Conservation (phyloP, 225 moss, liverwort and hornwort species). For the Polytrichum commune region DNA sequence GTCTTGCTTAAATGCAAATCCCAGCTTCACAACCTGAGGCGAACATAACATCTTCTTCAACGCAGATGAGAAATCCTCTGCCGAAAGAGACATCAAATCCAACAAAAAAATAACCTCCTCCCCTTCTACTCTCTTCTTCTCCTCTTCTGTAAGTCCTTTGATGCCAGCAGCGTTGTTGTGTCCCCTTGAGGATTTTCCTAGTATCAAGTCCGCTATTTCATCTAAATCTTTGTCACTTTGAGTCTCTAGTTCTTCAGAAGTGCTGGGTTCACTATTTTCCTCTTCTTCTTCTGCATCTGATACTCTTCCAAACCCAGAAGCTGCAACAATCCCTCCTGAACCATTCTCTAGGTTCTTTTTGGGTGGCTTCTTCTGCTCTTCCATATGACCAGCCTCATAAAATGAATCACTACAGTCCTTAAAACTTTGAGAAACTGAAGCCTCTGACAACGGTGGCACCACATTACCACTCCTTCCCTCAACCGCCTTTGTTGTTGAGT, state of each 20-base stretch:
- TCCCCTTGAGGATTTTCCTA: slow-evolving; percentile 12
- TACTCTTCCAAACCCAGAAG: not conserved
- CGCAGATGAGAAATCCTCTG: slow-evolving; percentile 46
- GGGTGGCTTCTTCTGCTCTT: not conserved
- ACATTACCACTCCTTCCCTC: not conserved
- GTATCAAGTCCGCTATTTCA: slow-evolving; percentile 18
- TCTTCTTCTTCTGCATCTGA: slow-evolving; percentile 12
- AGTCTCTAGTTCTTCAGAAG: slow-evolving; percentile 46
- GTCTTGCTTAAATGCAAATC: slow-evolving; percentile 92
- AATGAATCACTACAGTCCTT: no score
- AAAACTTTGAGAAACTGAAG: not conserved
- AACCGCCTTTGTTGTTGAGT: not conserved
- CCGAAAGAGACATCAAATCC: slow-evolving; percentile 73
- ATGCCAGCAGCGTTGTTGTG: slow-evolving; percentile 9
- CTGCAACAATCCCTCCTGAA: not conserved
- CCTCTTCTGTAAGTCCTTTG: slow-evolving; percentile 33
- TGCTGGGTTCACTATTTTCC: slow-evolving; percentile 24
- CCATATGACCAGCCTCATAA: slow-evolving; percentile 1
- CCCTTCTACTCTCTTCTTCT: slow-evolving; percentile 28
- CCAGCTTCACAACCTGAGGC: slow-evolving; percentile 72
- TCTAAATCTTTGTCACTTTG: slow-evolving; percentile 12
- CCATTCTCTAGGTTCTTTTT: not conserved
- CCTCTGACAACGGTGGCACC: not conserved
- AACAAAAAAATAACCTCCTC: slow-evolving; percentile 80
- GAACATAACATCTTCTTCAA: slow-evolving; percentile 75